Evolutionary conservation across 169 alveolate genomes (phyloP), one percentile per base, ranked within the genome.

Genomic region (Besnoitia besnoiti): DNA sequence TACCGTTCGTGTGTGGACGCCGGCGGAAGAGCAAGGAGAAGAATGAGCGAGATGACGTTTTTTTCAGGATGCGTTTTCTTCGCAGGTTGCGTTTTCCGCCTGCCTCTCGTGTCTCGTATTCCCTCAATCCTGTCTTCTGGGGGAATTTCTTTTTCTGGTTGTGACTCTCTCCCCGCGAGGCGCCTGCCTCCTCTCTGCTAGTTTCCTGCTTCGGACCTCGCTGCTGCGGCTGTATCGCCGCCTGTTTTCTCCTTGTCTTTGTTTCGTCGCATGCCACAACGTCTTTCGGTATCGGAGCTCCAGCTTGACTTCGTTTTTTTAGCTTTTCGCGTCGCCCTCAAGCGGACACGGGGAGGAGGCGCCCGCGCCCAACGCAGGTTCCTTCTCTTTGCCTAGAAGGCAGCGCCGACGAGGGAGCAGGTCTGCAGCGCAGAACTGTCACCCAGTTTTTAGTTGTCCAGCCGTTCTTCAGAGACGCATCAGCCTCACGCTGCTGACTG

Each of bases 1-100:
- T 33, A 94, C 96, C 0, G 91, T 94, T n/a, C 91, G 93, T 33
- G 80, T 94, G 42, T 94, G 96, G 96, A 55, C 40, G n/a, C 89
- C 87, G 7, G 87, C n/a, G 35, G 90, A 82, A 14, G 85, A 33
- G 76, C 33, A 51, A 49, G 90, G 35, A 24, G 49, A 73, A 73
- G 82, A 73, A 37, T 73, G 47, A n/a, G 82, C 16, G 82, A 73
- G 46, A 4, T 3, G n/a, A n/a, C n/a, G n/a, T n/a, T n/a, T n/a
- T n/a, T n/a, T n/a, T 51, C 67, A 24, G 24, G 67, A 51, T 51
- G 24, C n/a, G 24, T 51, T 14, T 16, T 51, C 67, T 51, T 51
- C 24, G 67, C 24, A 14, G 14, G 24, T 24, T 51, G 24, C n/a
- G 67, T 24, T 16, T 51, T 14, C 24, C 67, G 14, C 24, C 67